phyloP scores from a whole-genome alignment of 768 basidiomycete species.

The Phanerochaete sordida region DNA sequence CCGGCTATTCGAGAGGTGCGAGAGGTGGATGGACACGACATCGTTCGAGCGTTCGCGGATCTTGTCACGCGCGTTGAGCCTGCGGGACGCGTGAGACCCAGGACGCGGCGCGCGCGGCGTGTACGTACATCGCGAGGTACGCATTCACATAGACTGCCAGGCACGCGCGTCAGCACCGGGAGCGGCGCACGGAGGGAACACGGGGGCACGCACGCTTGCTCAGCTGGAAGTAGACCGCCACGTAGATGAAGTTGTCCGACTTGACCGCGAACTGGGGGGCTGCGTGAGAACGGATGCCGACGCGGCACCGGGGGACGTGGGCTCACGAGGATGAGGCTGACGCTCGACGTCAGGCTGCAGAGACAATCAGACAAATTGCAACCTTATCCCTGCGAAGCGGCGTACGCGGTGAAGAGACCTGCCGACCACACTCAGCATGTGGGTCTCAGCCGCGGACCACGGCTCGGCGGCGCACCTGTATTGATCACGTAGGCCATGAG shows the following conservation, averaged over 20 bases:
- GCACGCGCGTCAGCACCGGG: background rate
- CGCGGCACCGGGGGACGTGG: background rate
- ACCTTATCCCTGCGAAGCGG: background rate
- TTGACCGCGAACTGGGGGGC: conserved; percentile 7
- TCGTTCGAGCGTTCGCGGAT: conserved; percentile 5
- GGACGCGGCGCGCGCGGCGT: background rate
- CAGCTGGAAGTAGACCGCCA: conserved; percentile 14
- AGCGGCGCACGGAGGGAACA: background rate
- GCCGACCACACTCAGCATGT: background rate
- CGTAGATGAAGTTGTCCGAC: conserved; percentile 11
- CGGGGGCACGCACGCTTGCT: conserved; percentile 11
- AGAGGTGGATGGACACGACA: conserved; percentile 9
- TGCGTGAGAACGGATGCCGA: background rate
- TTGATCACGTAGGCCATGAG: conserved; percentile 14
- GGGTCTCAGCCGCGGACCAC: background rate
- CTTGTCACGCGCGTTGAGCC: conserved; percentile 12
- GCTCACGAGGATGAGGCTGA: conserved; percentile 10
- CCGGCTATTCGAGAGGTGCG: conserved; percentile 1
- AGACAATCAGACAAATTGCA: background rate
- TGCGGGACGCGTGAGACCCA: background rate
- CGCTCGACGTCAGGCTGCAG: conserved; percentile 8
- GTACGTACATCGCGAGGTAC: conserved; percentile 14
- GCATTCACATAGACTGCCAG: conserved; percentile 15
- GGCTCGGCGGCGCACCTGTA: conserved; percentile 2
- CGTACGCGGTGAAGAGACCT: conserved; percentile 16